phyloP scores from a whole-genome alignment of 345 rosid species.

The Citrus australasica region DNA sequence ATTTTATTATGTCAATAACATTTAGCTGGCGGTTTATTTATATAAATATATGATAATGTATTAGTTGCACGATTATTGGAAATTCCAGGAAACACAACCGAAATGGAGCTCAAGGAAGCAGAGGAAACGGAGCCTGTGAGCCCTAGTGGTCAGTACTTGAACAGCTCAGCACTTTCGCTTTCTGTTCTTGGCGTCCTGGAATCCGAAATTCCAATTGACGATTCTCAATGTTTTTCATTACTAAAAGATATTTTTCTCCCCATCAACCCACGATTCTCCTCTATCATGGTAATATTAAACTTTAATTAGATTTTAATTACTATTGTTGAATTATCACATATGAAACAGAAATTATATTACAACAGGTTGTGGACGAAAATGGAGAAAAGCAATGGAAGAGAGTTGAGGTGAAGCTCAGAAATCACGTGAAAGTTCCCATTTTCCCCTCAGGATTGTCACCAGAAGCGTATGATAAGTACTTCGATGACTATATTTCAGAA shows the following conservation, averaged over 20 bases:
- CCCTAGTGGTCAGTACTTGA: constrained; percentile 36
- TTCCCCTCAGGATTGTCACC: constrained; percentile 29
- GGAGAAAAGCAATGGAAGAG: constrained; percentile 33
- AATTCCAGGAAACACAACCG: not conserved
- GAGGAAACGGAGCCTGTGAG: constrained; percentile 36
- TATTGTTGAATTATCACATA: no score
- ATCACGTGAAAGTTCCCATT: constrained; percentile 29
- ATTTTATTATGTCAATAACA: no score
- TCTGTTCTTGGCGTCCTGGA: constrained; percentile 30
- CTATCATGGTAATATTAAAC: constrained; percentile 33
- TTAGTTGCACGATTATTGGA: no score
- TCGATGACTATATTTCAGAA: constrained; percentile 29
- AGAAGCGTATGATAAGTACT: constrained; percentile 25
- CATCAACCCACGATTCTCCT: constrained; percentile 42
- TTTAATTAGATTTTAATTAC: no score
- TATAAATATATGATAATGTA: no score
- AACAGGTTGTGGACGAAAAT: constrained; percentile 26
- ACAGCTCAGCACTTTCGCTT: constrained; percentile 28
- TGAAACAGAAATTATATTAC: not conserved
- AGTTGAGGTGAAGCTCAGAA: constrained; percentile 29
- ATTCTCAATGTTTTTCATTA: not conserved
- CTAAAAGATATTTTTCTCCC: constrained; percentile 31
- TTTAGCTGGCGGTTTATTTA: no score
- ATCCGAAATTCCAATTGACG: constrained; percentile 27
- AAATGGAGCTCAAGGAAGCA: not conserved